A percentile compares a stretch with the other conserved stretches of the same genome.
Evolutionary conservation across 331 rosid species (phyloP).

Genomic region (Arachis monticola): DNA sequence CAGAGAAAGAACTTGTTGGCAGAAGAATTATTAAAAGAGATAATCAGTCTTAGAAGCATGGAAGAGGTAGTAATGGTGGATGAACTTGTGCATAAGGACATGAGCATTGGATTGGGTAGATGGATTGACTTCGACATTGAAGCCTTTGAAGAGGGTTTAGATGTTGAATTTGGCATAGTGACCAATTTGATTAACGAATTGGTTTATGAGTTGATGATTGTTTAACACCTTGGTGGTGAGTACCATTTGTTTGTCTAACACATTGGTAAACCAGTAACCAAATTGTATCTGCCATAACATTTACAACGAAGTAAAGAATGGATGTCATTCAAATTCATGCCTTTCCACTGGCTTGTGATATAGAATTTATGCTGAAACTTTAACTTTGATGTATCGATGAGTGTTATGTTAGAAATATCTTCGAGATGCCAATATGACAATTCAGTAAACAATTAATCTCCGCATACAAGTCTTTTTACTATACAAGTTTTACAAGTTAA

Average conservation of each 20-base stretch:
- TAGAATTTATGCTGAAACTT: background rate
- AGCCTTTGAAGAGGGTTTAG: constrained; percentile 58
- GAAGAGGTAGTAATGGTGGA: constrained; percentile 62
- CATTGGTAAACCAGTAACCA: constrained; percentile 15
- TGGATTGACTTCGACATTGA: constrained; percentile 64
- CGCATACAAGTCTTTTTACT: too few species aligned
- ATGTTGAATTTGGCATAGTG: constrained; percentile 54
- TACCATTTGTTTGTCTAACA: background rate
- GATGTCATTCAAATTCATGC: background rate
- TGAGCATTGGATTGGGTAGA: constrained; percentile 63
- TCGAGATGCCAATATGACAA: too few species aligned
- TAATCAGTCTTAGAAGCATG: constrained; percentile 54
- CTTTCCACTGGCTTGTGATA: constrained; percentile 8
- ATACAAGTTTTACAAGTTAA: too few species aligned
- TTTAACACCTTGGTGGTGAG: constrained; percentile 20
- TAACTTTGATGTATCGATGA: too few species aligned
- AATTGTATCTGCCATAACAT: constrained; percentile 1
- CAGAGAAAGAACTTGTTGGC: constrained; percentile 49
- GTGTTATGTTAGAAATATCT: too few species aligned
- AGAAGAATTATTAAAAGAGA: constrained; percentile 60
- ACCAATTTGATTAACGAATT: constrained; percentile 60
- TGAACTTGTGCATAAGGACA: constrained; percentile 68
- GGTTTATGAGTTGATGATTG: constrained; percentile 53
- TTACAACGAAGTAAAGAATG: background rate
- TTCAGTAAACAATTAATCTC: too few species aligned